These are phyloP conservation scores for Monosporascus ibericus DNA, from an alignment of 2,329 filamentous ascomycete genomes.

Conservation along the genomic window DNA sequence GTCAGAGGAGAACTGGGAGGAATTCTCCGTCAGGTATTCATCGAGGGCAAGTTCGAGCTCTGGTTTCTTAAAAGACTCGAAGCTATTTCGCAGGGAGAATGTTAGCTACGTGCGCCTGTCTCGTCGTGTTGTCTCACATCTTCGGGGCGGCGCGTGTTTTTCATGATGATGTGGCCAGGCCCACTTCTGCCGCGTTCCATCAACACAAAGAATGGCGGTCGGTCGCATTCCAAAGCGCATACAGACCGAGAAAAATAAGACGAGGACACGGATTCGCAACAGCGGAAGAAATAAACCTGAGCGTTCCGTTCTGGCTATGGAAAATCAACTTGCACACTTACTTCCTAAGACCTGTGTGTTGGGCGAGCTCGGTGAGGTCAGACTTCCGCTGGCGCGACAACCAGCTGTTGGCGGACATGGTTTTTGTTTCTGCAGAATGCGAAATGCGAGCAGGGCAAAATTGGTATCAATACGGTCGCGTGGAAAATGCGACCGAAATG, in stretches of 20 bases:
- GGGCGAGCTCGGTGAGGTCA: conserved; percentile 69
- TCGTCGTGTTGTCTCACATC: conserved; percentile 5
- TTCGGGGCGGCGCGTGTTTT: conserved; percentile 12
- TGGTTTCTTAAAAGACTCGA: conserved; percentile 65
- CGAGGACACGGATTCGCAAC: background rate
- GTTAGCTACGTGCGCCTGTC: conserved; percentile 14
- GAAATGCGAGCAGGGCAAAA: conserved; percentile 6
- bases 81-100: conserved; percentile 40
- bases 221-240: conserved; percentile 9
- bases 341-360: conserved; percentile 65
- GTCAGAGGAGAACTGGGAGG: conserved; percentile 56
- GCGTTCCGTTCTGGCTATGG: background rate
- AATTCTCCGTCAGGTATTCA: conserved; percentile 64
- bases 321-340: conserved; percentile 40
- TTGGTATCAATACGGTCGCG: conserved; percentile 26
- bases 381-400: conserved; percentile 76
- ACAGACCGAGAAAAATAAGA: too few species aligned
- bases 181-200: background rate
- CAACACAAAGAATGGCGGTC: too few species aligned
- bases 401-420: conserved; percentile 65
- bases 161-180: conserved; percentile 5
- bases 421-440: conserved; percentile 30
- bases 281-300: conserved; percentile 1
- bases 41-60: conserved; percentile 75
- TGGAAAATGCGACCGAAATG: conserved; percentile 25